These are phyloP conservation scores for Exobasidium cylindrosporum DNA, from an alignment of 1,284 basidiomycete species.

Conservation along the genomic window DNA sequence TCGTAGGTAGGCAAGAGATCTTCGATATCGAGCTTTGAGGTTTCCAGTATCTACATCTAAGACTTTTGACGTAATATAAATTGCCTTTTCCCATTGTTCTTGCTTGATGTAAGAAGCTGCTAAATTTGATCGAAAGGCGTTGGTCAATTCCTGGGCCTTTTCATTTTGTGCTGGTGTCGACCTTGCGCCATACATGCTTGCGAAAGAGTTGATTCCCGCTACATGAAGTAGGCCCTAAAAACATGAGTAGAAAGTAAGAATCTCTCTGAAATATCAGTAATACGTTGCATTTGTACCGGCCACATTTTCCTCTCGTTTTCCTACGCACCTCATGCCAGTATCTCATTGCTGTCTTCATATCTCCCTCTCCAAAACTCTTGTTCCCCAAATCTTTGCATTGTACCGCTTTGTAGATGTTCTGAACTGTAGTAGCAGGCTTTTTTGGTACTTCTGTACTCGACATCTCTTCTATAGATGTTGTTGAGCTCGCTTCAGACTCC, in stretches of 20 bases:
- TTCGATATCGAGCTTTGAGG: conserved; percentile 33
- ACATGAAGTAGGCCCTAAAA: conserved; percentile 27
- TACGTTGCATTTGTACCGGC: no score
- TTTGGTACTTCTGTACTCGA: no score
- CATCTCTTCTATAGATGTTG: no score
- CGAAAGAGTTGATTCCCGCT: conserved; percentile 36
- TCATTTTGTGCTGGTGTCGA: conserved; percentile 26
- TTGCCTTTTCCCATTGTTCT: conserved; percentile 26
- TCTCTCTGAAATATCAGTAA: no score
- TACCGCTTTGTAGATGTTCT: conserved; percentile 23
- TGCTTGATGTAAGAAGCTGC: conserved; percentile 31
- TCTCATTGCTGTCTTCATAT: conserved; percentile 17
- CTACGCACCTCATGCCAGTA: conserved; percentile 35
- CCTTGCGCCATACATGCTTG: conserved; percentile 25
- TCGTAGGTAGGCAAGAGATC: conserved; percentile 27
- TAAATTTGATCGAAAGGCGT: conserved; percentile 32
- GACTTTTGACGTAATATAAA: conserved; percentile 26
- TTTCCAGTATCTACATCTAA: conserved; percentile 23
- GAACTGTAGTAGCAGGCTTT: conserved; percentile 12
- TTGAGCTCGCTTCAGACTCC: no score
- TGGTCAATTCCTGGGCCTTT: conserved; percentile 23
- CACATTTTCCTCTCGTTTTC: no score
- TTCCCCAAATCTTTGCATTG: conserved; percentile 27
- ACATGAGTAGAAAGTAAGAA: not conserved
- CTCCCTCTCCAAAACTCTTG: conserved; percentile 19